Base-by-base conservation (phyloP, 2,329 filamentous ascomycete genomes). In the Tolypocladium guangdongense region DNA sequence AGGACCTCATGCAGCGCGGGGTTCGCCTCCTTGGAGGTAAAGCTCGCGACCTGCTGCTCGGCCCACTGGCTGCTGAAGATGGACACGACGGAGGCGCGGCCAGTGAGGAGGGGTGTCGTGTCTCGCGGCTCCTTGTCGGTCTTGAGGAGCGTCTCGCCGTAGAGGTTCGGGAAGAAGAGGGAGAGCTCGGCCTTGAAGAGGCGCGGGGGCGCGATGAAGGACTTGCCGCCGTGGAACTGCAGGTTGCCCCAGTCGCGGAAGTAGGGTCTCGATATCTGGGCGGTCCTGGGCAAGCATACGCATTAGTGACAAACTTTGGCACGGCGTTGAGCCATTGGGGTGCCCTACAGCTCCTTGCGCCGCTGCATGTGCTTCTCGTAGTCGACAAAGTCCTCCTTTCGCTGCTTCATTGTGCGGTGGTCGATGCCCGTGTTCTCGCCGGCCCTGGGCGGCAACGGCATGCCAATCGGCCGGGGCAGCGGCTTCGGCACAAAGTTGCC, bases 241-340 rank as follows among this genome's bases (percentile, higher is more conserved):
- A 96, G 81, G 71, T 95, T 93, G 55, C 82, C 82, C 87, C 90
- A 96, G 77, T 99, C 92, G 68, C 90, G 87, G 74, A 96, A 99
- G 71, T 99, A 99, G 2, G 92, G 91, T 55, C 88, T 88, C 22
- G 85, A 76, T 64, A 95, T 85, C 67, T 90, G 83, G 60, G 81
- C 78, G 46, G 88, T 88, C 52, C 86, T 89, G 27, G 11, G 32
- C 24, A 41, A 12, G 24, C 30, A 5, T 49, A 20, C 16, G 4
- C 22, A 20, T 62, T 24, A 46, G 53, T 50, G 32, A 18, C 43
- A 16, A 18, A 18, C 24, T 2, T 16, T 2, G 4, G 6, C 11
- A 11, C 24, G 30, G 51, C 27, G 54, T 61, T 51, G 24, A 8
- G 4, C 12, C 11, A 11, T 3, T 5, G 14, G 7, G 12, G 32